Percentiles rank a stretch among this genome's conserved stretches.
Conservation (phyloP, 257 asterid genomes). For the Gynochthodes officinalis region DNA sequence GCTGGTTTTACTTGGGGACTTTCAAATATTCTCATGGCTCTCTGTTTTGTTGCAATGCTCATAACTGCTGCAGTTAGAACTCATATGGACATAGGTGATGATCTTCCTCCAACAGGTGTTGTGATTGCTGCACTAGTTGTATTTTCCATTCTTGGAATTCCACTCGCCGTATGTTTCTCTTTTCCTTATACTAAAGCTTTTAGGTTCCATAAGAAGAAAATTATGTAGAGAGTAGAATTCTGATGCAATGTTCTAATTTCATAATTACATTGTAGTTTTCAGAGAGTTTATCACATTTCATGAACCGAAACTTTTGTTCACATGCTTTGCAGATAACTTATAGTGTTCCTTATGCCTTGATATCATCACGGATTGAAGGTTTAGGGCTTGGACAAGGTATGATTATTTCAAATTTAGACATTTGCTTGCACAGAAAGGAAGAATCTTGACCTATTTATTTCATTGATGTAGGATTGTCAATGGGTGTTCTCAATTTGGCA, state of each 20-base stretch:
- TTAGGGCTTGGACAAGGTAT: conserved; percentile 88
- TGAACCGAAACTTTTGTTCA: conserved; percentile 2
- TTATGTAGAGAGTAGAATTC: not conserved
- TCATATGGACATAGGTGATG: conserved; percentile 36
- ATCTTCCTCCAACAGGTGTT: conserved; percentile 57
- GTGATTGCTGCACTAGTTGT: conserved; percentile 63
- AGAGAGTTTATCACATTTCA: conserved; percentile 4
- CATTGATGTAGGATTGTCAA: conserved; percentile 67
- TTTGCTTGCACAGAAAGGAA: conserved; percentile 8
- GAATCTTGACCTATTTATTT: conserved; percentile 24
- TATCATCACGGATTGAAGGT: conserved; percentile 69
- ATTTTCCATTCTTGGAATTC: conserved; percentile 79
- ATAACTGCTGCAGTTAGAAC: conserved; percentile 44
- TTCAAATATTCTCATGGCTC: conserved; percentile 63
- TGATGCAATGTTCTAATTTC: not conserved
- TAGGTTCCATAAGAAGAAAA: not conserved
- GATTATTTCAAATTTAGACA: conserved; percentile 26
- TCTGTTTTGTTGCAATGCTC: conserved; percentile 72
- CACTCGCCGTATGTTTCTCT: conserved; percentile 68
- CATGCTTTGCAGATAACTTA: conserved; percentile 62
- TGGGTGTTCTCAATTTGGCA: conserved; percentile 88
- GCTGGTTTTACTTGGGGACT: conserved; percentile 92
- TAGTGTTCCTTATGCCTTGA: conserved; percentile 90
- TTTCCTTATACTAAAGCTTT: conserved; percentile 14
- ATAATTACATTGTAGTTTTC: not conserved